These are phyloP conservation scores for Lepidium campestre DNA, from an alignment of 441 rosid species.

Conservation along the genomic window DNA sequence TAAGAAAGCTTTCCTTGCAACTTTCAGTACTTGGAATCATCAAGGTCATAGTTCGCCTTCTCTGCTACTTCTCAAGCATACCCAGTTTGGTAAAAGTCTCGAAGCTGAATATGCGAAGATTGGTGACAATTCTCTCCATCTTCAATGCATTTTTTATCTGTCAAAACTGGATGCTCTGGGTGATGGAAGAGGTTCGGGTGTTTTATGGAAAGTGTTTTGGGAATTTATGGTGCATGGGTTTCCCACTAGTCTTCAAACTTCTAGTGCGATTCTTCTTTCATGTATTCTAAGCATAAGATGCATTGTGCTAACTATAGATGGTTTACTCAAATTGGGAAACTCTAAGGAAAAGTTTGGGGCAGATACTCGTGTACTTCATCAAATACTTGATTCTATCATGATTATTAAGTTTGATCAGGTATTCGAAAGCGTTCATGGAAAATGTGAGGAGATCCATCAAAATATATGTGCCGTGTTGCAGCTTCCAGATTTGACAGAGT, in stretches of 20 bases:
- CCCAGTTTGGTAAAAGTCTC: slow-evolving; percentile 63
- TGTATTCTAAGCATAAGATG: slow-evolving; percentile 68
- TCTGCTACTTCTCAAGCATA: slow-evolving; percentile 81
- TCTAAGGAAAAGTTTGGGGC: slow-evolving; percentile 34
- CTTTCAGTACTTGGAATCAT: slow-evolving; percentile 42
- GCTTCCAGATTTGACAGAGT: slow-evolving; percentile 54
- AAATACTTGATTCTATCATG: slow-evolving; percentile 71
- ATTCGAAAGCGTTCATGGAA: slow-evolving; percentile 61
- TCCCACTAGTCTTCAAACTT: slow-evolving; percentile 59
- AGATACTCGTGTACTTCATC: slow-evolving; percentile 46
- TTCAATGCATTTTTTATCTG: slow-evolving; percentile 59
- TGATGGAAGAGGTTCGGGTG: slow-evolving; percentile 64
- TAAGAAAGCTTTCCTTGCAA: slow-evolving; percentile 77
- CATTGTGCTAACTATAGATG: slow-evolving; percentile 56
- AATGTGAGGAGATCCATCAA: slow-evolving; percentile 64
- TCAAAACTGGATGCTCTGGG: slow-evolving; percentile 54
- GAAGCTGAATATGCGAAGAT: slow-evolving; percentile 72
- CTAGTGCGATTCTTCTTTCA: slow-evolving; percentile 77
- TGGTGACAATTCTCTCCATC: slow-evolving; percentile 46
- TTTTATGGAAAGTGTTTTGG: slow-evolving; percentile 67
- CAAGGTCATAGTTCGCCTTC: slow-evolving; percentile 43
- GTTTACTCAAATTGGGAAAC: slow-evolving; percentile 52
- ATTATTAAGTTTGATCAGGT: slow-evolving; percentile 72
- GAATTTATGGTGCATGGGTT: slow-evolving; percentile 92
- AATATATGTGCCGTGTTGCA: slow-evolving; percentile 50